These are phyloP conservation scores for Meira miltonrushii DNA, from an alignment of 1,284 basidiomycete species.

Conservation along the genomic window DNA sequence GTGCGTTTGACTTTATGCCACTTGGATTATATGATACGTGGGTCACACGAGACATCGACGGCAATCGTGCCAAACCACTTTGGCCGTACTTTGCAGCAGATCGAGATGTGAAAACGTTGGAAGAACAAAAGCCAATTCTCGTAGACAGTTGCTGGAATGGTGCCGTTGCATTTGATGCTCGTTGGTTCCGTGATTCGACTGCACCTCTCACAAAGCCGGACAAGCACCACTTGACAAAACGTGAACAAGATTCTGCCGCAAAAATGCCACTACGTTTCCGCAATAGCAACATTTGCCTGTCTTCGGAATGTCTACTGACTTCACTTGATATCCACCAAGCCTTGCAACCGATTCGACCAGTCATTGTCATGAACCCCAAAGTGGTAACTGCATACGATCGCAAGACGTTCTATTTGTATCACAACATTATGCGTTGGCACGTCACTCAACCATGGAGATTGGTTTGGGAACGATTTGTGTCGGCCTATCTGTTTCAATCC, in stretches of 20 bases:
- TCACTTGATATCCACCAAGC: slow-evolving; percentile 1
- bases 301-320: slow-evolving; percentile 9
- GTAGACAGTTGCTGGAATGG: slow-evolving; percentile 12
- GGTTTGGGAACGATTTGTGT: slow-evolving; percentile 1
- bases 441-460: slow-evolving; percentile 1
- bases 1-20: slow-evolving; percentile 5
- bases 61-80: slow-evolving; percentile 7
- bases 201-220: background rate
- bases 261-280: slow-evolving; percentile 2
- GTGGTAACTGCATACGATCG: background rate
- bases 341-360: background rate
- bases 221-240: background rate
- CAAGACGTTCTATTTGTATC: slow-evolving; percentile 1
- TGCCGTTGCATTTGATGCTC: slow-evolving; percentile 4
- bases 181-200: background rate
- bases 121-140: background rate
- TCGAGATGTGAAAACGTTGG: background rate
- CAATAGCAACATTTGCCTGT: background rate
- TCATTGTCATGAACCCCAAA: slow-evolving; percentile 6
- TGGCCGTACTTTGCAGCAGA: slow-evolving; percentile 5
- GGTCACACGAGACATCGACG: background rate
- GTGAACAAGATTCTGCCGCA: background rate
- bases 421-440: background rate
- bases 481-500: background rate
- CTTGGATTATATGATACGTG: slow-evolving; percentile 10